Percentiles rank a stretch among this genome's conserved stretches.
These are phyloP conservation scores for Lichtheimia ramosa DNA, from an alignment of 371 early-diverging fungal species.

Conservation along the genomic window DNA sequence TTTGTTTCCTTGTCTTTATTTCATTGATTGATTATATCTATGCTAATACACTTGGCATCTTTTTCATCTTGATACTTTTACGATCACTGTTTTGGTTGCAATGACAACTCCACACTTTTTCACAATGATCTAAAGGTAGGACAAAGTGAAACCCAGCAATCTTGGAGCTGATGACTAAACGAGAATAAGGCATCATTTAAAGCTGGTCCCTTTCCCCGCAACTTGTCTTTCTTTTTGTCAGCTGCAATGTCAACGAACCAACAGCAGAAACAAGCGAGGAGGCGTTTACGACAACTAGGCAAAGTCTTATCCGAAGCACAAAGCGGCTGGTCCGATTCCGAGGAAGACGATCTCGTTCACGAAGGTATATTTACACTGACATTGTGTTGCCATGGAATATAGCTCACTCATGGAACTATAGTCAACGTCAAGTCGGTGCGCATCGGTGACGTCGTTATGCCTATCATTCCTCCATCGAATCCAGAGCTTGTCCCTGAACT, in stretches of 20 bases:
- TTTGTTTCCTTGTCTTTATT: too few relatives aligned
- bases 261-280: constrained; percentile 39
- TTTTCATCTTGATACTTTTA: too few relatives aligned
- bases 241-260: constrained; percentile 19
- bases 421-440: constrained; percentile 45
- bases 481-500: constrained; percentile 71
- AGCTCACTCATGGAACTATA: constrained; percentile 1
- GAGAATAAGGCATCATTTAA: too few relatives aligned
- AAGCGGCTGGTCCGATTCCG: constrained; percentile 52
- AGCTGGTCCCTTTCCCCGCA: constrained; percentile 3
- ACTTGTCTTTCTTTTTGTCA: constrained; percentile 2
- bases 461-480: constrained; percentile 50
- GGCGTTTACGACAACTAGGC: constrained; percentile 47
- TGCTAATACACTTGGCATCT: too few relatives aligned
- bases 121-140: too few relatives aligned
- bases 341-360: constrained; percentile 42
- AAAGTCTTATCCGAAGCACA: constrained; percentile 33
- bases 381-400: background rate
- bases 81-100: too few relatives aligned
- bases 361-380: constrained; percentile 28
- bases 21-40: too few relatives aligned
- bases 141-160: too few relatives aligned
- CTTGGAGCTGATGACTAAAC: too few relatives aligned
- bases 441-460: constrained; percentile 68
- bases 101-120: too few relatives aligned